These are phyloP conservation scores for Curvularia sp. DNA, from an alignment of 2,329 filamentous ascomycete species.

Conservation along the genomic window DNA sequence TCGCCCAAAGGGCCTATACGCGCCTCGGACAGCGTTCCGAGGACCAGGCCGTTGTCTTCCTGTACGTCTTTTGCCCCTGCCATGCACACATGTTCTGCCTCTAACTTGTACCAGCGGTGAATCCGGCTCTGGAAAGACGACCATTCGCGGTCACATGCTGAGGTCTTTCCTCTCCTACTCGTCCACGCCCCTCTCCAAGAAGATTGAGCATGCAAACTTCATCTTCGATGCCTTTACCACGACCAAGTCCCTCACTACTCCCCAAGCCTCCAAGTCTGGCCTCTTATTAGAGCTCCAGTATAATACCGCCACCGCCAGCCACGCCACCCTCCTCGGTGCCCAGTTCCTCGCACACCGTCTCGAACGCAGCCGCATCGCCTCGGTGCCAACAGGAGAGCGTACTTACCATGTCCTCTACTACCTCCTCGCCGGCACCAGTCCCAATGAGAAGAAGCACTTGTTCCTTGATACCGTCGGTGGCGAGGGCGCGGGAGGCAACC, in stretches of 20 bases:
- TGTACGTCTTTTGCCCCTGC: constrained; percentile 67
- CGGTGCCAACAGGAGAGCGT: constrained; percentile 92
- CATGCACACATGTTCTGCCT: neutral
- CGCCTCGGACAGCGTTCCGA: constrained; percentile 87
- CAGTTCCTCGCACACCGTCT: constrained; percentile 93
- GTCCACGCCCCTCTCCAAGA: constrained; percentile 89
- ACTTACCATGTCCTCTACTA: constrained; percentile 98
- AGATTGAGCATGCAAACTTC: constrained; percentile 91
- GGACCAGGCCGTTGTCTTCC: constrained; percentile 89
- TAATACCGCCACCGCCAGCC: constrained; percentile 83
- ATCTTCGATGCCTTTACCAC: constrained; percentile 96
- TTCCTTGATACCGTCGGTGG: constrained; percentile 62
- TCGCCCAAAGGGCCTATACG: constrained; percentile 85
- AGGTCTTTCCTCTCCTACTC: constrained; percentile 87
- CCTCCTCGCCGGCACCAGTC: constrained; percentile 87
- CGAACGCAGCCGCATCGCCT: constrained; percentile 87
- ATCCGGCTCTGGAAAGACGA: constrained; percentile 95
- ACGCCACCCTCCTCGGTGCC: constrained; percentile 87
- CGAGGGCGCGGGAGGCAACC: constrained; percentile 61
- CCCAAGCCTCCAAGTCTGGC: constrained; percentile 93
- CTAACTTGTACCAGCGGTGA: constrained; percentile 71
- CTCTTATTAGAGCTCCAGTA: constrained; percentile 97
- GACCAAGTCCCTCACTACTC: constrained; percentile 94
- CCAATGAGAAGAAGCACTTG: constrained; percentile 87
- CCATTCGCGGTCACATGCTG: constrained; percentile 85